Conservation (phyloP, 768 basidiomycete species). For the Omphalotus guepiniiformis region DNA sequence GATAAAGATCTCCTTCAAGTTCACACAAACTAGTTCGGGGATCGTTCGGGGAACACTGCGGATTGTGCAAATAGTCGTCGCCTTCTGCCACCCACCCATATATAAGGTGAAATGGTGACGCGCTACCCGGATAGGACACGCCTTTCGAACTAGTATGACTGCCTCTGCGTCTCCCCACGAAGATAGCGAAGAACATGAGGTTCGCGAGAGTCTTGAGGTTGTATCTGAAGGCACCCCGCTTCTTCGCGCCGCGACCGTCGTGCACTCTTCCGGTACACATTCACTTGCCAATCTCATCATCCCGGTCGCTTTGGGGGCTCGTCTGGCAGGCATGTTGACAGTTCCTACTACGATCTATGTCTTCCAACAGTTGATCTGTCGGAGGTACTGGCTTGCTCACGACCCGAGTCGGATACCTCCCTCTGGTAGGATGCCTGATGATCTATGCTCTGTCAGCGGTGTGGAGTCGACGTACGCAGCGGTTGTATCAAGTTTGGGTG, state of each 20-base stretch:
- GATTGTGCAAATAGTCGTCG: too few species aligned
- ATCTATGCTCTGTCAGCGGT: conserved; percentile 18
- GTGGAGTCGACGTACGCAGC: conserved; percentile 20
- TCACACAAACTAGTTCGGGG: too few species aligned
- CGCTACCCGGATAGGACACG: too few species aligned
- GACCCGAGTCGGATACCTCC: conserved; percentile 13
- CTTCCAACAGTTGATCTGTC: conserved; percentile 22
- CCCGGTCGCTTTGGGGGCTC: conserved; percentile 21
- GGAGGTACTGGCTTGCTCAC: conserved; percentile 17
- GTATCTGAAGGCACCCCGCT: not conserved
- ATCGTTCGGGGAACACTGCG: too few species aligned
- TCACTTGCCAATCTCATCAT: conserved; percentile 18
- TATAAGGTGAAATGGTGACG: too few species aligned
- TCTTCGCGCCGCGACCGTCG: not conserved
- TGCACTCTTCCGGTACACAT: not conserved
- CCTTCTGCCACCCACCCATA: too few species aligned
- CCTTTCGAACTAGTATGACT: too few species aligned
- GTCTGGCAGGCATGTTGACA: conserved; percentile 18
- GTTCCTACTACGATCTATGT: conserved; percentile 23
- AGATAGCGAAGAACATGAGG: too few species aligned
- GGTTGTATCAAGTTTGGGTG: conserved; percentile 13
- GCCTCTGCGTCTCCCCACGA: too few species aligned
- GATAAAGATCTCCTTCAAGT: too few species aligned
- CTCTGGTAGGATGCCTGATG: conserved; percentile 8
- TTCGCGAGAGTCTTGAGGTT: too few species aligned